These are phyloP conservation scores for Helotiales sp. DNA, from an alignment of 2,329 filamentous ascomycete genomes.

Conservation along the genomic window DNA sequence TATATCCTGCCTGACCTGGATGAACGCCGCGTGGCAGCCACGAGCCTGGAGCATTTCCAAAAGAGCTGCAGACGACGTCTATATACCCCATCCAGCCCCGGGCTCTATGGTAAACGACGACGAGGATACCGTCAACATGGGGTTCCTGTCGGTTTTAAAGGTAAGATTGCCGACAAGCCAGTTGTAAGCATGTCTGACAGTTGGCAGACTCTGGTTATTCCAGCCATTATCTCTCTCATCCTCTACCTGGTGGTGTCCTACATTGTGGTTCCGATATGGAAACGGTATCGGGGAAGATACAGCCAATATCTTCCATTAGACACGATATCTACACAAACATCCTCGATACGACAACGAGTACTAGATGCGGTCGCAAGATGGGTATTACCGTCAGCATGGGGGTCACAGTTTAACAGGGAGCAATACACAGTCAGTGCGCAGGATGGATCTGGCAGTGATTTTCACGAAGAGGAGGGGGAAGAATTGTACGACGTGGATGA, in stretches of 20 bases:
- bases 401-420: conserved; percentile 48
- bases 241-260: conserved; percentile 71
- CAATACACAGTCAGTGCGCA: conserved; percentile 47
- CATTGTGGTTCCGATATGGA: conserved; percentile 70
- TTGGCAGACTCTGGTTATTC: conserved; percentile 69
- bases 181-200: conserved; percentile 21
- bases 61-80: conserved; percentile 28
- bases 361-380: conserved; percentile 48
- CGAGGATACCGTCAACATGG: conserved; percentile 34
- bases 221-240: conserved; percentile 71
- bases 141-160: conserved; percentile 41
- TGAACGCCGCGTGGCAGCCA: conserved; percentile 20
- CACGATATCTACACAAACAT: conserved; percentile 62
- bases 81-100: conserved; percentile 41
- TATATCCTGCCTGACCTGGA: background rate
- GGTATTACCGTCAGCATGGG: conserved; percentile 55
- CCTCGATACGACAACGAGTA: conserved; percentile 58
- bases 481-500: conserved; percentile 66
- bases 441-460: conserved; percentile 56
- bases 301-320: conserved; percentile 75
- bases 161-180: conserved; percentile 24
- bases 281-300: conserved; percentile 71
- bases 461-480: conserved; percentile 70
- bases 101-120: conserved; percentile 40
- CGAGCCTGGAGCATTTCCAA: conserved; percentile 5